A percentile compares a stretch with the other conserved stretches of the same genome.
Conservation (phyloP, 2,329 filamentous ascomycete species). For the Claviceps sp. region DNA sequence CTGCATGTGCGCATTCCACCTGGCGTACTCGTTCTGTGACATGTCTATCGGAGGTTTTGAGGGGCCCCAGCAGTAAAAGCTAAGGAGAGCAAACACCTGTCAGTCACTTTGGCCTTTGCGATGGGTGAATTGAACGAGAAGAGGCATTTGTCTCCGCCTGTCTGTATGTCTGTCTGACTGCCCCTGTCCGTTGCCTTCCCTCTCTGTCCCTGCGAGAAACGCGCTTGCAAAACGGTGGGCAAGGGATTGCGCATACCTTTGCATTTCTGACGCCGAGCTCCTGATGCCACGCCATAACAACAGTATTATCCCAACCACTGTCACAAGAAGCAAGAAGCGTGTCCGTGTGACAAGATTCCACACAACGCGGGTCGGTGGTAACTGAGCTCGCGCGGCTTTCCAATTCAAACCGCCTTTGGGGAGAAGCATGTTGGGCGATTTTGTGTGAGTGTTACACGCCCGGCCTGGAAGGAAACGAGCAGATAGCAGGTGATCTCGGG, state of each 20-base stretch:
- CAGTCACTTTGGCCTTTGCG: neutral
- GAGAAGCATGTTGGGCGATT: constrained; percentile 58
- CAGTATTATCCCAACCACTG: constrained; percentile 55
- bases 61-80: constrained; percentile 95
- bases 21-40: constrained; percentile 76
- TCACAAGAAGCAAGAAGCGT: constrained; percentile 62
- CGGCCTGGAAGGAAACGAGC: neutral
- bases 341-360: constrained; percentile 60
- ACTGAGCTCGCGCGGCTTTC: constrained; percentile 71
- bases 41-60: constrained; percentile 94
- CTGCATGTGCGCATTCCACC: constrained; percentile 78
- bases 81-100: constrained; percentile 24
- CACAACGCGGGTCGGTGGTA: constrained; percentile 65
- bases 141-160: no score
- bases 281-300: constrained; percentile 82
- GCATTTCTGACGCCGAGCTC: constrained; percentile 71
- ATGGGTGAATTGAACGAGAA: neutral
- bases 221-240: neutral
- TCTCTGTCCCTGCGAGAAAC: neutral
- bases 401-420: constrained; percentile 83
- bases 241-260: constrained; percentile 50
- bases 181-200: no score
- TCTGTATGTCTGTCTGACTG: neutral
- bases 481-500: neutral
- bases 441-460: constrained; percentile 3